Evolutionary conservation across 352 stramenopile genomes (phyloP).

Genomic region (Albugo laibachii): DNA sequence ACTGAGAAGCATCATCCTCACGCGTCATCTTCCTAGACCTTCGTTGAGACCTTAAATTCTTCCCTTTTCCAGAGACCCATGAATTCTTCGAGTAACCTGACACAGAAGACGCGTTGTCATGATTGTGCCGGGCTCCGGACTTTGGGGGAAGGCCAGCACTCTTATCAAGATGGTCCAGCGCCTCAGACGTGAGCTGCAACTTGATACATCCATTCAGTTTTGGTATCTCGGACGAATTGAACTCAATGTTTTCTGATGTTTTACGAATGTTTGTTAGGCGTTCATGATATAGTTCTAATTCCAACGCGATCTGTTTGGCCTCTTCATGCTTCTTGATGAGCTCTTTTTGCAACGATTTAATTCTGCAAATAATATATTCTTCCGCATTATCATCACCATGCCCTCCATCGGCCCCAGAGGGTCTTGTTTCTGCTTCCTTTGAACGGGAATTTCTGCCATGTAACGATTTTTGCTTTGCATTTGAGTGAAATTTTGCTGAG

Average conservation of each 20-base stretch:
- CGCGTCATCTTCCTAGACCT: too few relatives aligned
- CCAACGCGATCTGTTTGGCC: conserved; percentile 34
- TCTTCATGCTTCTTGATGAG: conserved; percentile 64
- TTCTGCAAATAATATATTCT: conserved; percentile 32
- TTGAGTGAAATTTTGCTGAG: too few relatives aligned
- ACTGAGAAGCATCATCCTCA: neutral
- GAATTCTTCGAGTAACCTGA: conserved; percentile 35
- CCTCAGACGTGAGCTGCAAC: conserved; percentile 27
- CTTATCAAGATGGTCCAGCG: conserved; percentile 33
- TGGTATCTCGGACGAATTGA: too few relatives aligned
- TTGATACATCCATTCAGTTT: conserved; percentile 6
- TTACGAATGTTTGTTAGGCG: conserved; percentile 21
- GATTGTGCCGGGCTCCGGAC: conserved; percentile 21
- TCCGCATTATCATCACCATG: conserved; percentile 40
- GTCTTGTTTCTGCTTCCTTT: too few relatives aligned
- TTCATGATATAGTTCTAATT: conserved; percentile 28
- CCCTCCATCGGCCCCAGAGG: conserved; percentile 9
- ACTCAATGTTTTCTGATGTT: too few relatives aligned
- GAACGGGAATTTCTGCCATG: too few relatives aligned
- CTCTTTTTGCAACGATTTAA: conserved; percentile 41
- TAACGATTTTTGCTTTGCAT: too few relatives aligned
- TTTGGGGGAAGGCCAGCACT: conserved; percentile 27
- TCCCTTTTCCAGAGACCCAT: conserved; percentile 12
- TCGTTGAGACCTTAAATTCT: neutral
- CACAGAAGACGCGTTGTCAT: conserved; percentile 41